A percentile compares a stretch with the other conserved stretches of the same genome.
Conservation (phyloP, 495 filamentous ascomycete species). For the Tetracladium marchalianum region DNA sequence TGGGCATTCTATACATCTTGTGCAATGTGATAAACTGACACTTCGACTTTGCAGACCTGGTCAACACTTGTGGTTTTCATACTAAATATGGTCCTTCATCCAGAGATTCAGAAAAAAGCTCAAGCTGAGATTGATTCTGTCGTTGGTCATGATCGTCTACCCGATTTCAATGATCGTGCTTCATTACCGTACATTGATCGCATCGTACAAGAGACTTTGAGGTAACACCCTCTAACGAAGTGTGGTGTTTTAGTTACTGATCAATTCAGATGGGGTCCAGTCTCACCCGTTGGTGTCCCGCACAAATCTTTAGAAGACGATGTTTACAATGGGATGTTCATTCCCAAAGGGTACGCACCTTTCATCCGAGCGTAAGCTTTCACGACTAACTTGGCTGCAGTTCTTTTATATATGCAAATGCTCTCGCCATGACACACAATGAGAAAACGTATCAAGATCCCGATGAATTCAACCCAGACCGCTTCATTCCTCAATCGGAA, state of each 20-base stretch:
- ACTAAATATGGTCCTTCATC: conserved; percentile 19
- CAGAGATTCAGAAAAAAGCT: conserved; percentile 21
- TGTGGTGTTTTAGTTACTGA: too few species aligned
- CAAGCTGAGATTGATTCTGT: conserved; percentile 23
- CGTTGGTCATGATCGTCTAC: conserved; percentile 18
- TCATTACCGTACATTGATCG: conserved; percentile 22
- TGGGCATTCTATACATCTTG: not conserved
- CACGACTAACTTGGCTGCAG: not conserved
- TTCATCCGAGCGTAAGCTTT: not conserved
- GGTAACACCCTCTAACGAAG: conserved; percentile 9
- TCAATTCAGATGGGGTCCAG: conserved; percentile 11
- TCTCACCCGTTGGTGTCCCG: conserved; percentile 19
- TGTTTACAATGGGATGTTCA: conserved; percentile 33
- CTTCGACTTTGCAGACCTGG: conserved; percentile 10
- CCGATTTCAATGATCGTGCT: conserved; percentile 17
- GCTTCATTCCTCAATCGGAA: conserved; percentile 30
- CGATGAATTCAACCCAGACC: conserved; percentile 32
- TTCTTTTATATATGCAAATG: conserved; percentile 34
- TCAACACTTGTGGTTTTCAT: conserved; percentile 16
- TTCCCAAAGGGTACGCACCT: conserved; percentile 26
- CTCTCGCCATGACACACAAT: conserved; percentile 36
- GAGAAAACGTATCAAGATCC: conserved; percentile 28
- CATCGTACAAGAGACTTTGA: conserved; percentile 19
- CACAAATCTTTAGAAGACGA: conserved; percentile 26
- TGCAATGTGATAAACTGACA: conserved; percentile 16